Evolutionary conservation across 495 filamentous ascomycete species (phyloP).

Genomic region (Hypoxylon lenormandii): DNA sequence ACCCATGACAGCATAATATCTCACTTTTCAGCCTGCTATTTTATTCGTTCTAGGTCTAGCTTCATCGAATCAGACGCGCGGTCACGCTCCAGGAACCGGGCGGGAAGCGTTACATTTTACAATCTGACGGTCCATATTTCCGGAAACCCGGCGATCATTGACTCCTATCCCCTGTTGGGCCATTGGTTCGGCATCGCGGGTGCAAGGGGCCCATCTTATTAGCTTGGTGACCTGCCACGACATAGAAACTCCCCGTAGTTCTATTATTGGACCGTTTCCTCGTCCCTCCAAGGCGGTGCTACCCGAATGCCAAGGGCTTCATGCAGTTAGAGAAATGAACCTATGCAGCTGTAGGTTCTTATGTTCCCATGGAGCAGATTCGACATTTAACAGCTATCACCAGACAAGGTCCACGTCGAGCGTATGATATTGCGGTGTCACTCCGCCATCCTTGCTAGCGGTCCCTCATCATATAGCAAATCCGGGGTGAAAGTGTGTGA

Average conservation of each 20-base stretch:
- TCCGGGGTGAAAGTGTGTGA: conserved; percentile 29
- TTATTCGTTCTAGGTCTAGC: not conserved
- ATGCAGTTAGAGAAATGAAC: conserved; percentile 26
- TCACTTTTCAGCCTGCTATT: not conserved
- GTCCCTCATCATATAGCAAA: conserved; percentile 11
- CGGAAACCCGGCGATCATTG: conserved; percentile 32
- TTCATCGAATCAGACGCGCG: conserved; percentile 9
- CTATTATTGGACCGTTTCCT: conserved; percentile 22
- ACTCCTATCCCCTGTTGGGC: not conserved
- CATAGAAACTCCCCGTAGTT: conserved; percentile 2
- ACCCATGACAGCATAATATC: conserved; percentile 1
- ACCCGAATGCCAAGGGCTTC: conserved; percentile 3
- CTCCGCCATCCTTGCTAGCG: conserved; percentile 19
- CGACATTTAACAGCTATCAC: not conserved
- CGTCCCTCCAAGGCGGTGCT: conserved; percentile 4
- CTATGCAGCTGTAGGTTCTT: conserved; percentile 2
- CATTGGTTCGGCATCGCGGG: conserved; percentile 28
- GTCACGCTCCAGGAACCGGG: conserved; percentile 32
- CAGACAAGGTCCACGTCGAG: conserved; percentile 1
- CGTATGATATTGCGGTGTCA: conserved; percentile 9
- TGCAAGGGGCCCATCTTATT: conserved; percentile 17
- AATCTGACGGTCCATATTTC: conserved; percentile 35
- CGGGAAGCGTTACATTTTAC: conserved; percentile 23
- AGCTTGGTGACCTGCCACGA: conserved; percentile 9
- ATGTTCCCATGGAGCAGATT: not conserved